phyloP scores from a whole-genome alignment of 495 filamentous ascomycete species.

The Friedmanniomyces endolithicus region DNA sequence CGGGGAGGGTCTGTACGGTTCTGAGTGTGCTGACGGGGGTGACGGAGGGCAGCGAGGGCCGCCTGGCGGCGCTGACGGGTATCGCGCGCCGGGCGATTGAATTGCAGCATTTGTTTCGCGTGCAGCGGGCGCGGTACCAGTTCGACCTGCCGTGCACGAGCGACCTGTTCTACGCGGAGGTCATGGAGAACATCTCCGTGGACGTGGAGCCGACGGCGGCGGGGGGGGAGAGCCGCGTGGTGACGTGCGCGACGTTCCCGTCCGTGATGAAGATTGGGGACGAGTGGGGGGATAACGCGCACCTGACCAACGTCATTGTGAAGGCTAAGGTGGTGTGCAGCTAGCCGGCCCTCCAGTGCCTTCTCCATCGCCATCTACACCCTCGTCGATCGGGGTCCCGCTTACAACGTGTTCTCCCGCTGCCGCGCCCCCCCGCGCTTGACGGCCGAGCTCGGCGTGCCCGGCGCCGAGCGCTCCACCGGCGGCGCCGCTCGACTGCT shows the following conservation, averaged over 20 bases:
- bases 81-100: constrained; percentile 12
- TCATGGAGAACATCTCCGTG: constrained; percentile 19
- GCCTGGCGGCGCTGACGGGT: background rate
- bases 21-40: constrained; percentile 1
- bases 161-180: constrained; percentile 14
- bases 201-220: constrained; percentile 14
- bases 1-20: constrained; percentile 1
- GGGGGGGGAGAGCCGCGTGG: constrained; percentile 4
- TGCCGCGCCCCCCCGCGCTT: constrained; percentile 3
- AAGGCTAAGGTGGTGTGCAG: constrained; percentile 25
- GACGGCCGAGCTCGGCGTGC: background rate
- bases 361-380: too few species aligned
- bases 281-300: constrained; percentile 22
- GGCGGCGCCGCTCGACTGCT: background rate
- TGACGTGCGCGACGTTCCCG: constrained; percentile 26
- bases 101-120: constrained; percentile 14
- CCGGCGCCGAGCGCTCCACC: background rate
- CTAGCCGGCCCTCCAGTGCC: background rate
- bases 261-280: constrained; percentile 26
- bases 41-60: constrained; percentile 2
- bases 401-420: constrained; percentile 14
- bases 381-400: background rate
- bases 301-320: constrained; percentile 23
- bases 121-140: constrained; percentile 12
- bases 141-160: constrained; percentile 14